These are phyloP conservation scores for Alternaria hordeiaustralica DNA, from an alignment of 2,329 filamentous ascomycete species.

Conservation along the genomic window DNA sequence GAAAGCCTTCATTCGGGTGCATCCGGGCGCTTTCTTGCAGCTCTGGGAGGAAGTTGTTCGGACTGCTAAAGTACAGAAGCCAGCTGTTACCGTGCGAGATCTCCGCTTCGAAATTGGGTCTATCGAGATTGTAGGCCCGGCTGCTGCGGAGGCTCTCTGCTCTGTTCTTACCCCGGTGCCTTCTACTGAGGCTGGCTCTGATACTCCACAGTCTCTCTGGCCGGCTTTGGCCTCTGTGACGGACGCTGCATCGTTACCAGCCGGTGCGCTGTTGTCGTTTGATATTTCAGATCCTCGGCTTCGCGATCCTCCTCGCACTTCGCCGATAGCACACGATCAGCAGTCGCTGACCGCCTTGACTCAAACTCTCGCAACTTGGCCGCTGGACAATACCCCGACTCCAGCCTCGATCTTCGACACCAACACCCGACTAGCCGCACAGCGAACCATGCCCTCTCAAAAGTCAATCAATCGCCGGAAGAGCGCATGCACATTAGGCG, in stretches of 20 bases:
- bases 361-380: conserved; percentile 70
- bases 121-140: conserved; percentile 74
- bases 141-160: conserved; percentile 78
- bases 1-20: conserved; percentile 73
- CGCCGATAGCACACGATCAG: conserved; percentile 38
- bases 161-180: conserved; percentile 65
- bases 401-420: conserved; percentile 71
- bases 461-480: conserved; percentile 82
- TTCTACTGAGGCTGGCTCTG: conserved; percentile 18
- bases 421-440: conserved; percentile 68
- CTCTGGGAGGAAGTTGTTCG: conserved; percentile 69
- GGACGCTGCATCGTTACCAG: conserved; percentile 69
- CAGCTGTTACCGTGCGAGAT: conserved; percentile 69
- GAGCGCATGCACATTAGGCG: conserved; percentile 66
- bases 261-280: conserved; percentile 74
- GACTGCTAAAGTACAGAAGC: conserved; percentile 65
- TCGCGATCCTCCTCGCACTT: conserved; percentile 71
- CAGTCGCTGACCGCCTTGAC: conserved; percentile 55
- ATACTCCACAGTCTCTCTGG: conserved; percentile 47
- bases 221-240: conserved; percentile 36
- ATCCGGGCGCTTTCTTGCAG: conserved; percentile 80
- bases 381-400: conserved; percentile 61
- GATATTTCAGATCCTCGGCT: conserved; percentile 80
- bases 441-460: conserved; percentile 72
- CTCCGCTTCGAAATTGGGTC: conserved; percentile 75